Conservation (phyloP, 805 yeast species). For the Schizosaccharomyces cryophilus region DNA sequence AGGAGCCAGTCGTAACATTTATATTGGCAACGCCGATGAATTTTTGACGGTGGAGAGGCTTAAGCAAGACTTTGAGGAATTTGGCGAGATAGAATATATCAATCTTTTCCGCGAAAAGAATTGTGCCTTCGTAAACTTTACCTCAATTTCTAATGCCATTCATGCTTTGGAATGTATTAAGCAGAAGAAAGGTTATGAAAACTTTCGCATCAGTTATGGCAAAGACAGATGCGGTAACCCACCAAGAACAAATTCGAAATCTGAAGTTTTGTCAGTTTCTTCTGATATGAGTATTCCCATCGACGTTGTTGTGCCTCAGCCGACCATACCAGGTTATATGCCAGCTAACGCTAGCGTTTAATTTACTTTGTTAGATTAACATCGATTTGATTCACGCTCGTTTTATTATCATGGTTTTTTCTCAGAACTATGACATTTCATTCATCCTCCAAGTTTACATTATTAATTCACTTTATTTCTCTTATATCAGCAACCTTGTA, state of each 20-base stretch:
- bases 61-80: slow-evolving; percentile 47
- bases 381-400: neutral
- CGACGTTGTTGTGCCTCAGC: neutral
- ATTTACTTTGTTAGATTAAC: neutral
- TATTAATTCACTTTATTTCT: no score
- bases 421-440: no score
- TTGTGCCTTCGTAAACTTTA: slow-evolving; percentile 79
- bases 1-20: slow-evolving; percentile 85
- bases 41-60: slow-evolving; percentile 28
- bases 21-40: slow-evolving; percentile 47
- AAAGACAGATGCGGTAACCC: slow-evolving; percentile 88
- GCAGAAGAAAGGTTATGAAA: slow-evolving; percentile 34
- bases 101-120: slow-evolving; percentile 61
- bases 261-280: neutral
- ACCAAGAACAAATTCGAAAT: slow-evolving; percentile 24
- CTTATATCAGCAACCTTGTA: no score
- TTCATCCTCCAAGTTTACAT: no score
- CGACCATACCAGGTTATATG: neutral
- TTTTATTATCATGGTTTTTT: no score
- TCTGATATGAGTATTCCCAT: neutral
- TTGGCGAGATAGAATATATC: slow-evolving; percentile 88
- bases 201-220: slow-evolving; percentile 69
- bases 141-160: slow-evolving; percentile 74
- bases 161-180: slow-evolving; percentile 80
- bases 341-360: neutral